phyloP scores from a whole-genome alignment of 2,329 filamentous ascomycete species.

The Colletotrichum spinosum region DNA sequence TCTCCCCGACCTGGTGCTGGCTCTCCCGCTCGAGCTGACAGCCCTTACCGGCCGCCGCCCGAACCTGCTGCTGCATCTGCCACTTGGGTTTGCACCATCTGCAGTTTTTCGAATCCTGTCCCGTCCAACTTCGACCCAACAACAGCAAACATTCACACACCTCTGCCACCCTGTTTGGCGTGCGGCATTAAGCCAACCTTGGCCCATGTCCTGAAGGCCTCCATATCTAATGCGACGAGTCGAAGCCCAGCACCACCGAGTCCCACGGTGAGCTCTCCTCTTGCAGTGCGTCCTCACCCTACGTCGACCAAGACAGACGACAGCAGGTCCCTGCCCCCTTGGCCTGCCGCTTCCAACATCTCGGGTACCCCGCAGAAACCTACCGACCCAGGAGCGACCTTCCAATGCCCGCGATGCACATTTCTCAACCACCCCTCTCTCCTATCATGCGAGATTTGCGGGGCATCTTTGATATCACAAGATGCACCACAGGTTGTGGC shows the following conservation, averaged over 20 bases:
- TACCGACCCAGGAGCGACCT: conserved; percentile 53
- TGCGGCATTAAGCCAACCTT: conserved; percentile 94
- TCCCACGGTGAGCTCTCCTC: conserved; percentile 41
- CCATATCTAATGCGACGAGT: conserved; percentile 79
- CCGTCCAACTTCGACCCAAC: conserved; percentile 93
- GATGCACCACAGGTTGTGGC: conserved; percentile 53
- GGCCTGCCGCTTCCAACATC: conserved; percentile 38
- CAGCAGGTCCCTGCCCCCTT: conserved; percentile 17
- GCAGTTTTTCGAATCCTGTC: conserved; percentile 92
- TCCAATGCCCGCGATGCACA: conserved; percentile 87
- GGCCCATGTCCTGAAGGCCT: conserved; percentile 85
- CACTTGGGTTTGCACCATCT: conserved; percentile 97
- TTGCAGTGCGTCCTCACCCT: conserved; percentile 22
- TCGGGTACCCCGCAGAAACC: conserved; percentile 34
- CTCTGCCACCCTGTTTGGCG: conserved; percentile 86
- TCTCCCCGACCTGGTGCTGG: conserved; percentile 58
- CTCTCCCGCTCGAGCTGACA: conserved; percentile 59
- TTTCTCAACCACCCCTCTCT: conserved; percentile 94
- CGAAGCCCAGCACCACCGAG: conserved; percentile 50
- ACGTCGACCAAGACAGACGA: conserved; percentile 24
- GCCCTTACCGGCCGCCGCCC: conserved; percentile 55
- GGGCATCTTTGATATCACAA: conserved; percentile 75
- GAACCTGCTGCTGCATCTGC: conserved; percentile 68
- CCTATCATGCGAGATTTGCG: conserved; percentile 89
- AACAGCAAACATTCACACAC: conserved; percentile 81